Conservation (phyloP, 257 asterid species). For the Nicotiana obtusifolia region DNA sequence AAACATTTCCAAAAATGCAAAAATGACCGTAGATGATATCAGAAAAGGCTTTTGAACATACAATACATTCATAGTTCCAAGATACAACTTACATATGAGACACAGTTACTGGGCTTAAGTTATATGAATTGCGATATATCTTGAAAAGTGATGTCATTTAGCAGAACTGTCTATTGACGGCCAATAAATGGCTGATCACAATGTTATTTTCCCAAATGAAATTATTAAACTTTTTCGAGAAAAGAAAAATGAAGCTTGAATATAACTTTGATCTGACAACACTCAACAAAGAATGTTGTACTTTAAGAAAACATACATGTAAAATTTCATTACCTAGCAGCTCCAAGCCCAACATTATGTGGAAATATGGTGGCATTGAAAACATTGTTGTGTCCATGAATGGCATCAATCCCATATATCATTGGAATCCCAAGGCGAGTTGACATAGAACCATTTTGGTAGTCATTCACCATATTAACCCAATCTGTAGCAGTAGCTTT, state of each 20-base stretch:
- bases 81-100: background rate
- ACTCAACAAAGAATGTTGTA: background rate
- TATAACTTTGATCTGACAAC: background rate
- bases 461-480: conserved; percentile 71
- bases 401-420: conserved; percentile 87
- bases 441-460: conserved; percentile 68
- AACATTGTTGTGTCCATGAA: conserved; percentile 82
- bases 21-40: background rate
- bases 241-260: background rate
- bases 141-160: background rate
- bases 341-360: conserved; percentile 88
- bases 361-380: conserved; percentile 85
- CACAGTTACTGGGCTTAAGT: background rate
- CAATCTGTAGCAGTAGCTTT: conserved; percentile 68
- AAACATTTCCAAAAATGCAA: background rate
- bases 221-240: background rate
- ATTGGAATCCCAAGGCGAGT: conserved; percentile 84
- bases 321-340: conserved; percentile 51
- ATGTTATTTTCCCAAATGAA: background rate
- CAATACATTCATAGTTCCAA: background rate
- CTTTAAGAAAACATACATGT: background rate
- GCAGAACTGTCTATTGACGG: background rate
- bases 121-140: background rate
- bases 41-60: background rate
- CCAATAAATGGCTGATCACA: background rate